phyloP scores from a whole-genome alignment of 2,329 filamentous ascomycete species.

The Seiridium unicorne region DNA sequence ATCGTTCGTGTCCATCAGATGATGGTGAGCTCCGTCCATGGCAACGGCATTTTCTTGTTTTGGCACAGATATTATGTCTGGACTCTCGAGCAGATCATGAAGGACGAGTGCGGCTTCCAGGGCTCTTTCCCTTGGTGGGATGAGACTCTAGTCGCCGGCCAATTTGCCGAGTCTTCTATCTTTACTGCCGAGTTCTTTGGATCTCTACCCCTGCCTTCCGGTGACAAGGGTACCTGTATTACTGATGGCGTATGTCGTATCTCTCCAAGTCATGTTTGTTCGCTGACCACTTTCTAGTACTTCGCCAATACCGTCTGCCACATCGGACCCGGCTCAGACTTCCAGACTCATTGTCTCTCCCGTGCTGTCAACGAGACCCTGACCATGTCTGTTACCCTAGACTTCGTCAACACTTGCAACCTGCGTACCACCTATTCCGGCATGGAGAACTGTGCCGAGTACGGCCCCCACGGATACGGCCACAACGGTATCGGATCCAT shows the following conservation, averaged over 20 bases:
- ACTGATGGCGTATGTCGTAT: conserved; percentile 20
- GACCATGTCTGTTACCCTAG: conserved; percentile 14
- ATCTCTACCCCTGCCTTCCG: conserved; percentile 18
- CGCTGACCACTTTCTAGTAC: conserved; percentile 6
- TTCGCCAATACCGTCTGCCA: conserved; percentile 19
- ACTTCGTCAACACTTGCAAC: conserved; percentile 3
- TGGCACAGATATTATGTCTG: conserved; percentile 30
- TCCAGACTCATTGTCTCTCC: conserved; percentile 29
- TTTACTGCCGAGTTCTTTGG: conserved; percentile 28
- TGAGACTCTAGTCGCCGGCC: conserved; percentile 29
- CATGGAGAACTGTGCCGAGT: conserved; percentile 11
- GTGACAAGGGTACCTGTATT: conserved; percentile 23
- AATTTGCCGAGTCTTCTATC: conserved; percentile 23
- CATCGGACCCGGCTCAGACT: conserved; percentile 15
- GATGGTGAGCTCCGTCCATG: neutral
- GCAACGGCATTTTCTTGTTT: conserved; percentile 19
- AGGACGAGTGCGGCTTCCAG: conserved; percentile 29
- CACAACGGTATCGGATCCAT: conserved; percentile 30
- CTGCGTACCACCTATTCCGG: conserved; percentile 6
- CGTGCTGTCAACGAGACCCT: conserved; percentile 25
- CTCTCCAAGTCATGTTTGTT: neutral
- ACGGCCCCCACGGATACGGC: conserved; percentile 28
- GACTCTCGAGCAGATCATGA: conserved; percentile 24
- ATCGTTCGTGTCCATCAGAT: neutral
- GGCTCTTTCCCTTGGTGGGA: conserved; percentile 31